Base-by-base conservation (phyloP, 176 grass and related monocot species). In the Oropetium thomaeum region DNA sequence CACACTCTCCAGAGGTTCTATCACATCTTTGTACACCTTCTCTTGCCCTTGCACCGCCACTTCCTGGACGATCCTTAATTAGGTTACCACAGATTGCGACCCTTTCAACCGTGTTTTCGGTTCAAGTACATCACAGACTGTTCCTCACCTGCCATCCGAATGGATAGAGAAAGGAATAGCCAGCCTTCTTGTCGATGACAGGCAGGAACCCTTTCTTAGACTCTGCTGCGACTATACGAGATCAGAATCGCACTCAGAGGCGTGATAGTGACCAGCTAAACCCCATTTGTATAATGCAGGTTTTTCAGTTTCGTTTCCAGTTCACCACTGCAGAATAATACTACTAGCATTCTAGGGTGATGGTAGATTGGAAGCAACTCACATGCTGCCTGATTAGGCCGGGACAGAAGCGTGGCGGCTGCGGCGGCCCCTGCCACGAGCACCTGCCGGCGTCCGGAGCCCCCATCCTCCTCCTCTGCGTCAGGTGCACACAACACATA, bases 1-100 rank as follows among this genome's bases (percentile, higher is more conserved):
- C 39, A 98, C 89, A 82, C 81, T 95, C 81, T 95, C 91, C 44
- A 99, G 81, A 9, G 91, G 96, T 62, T 99, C 91, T 15, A 99
- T 95, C 41, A 95, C 91, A 79, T 95, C 89, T 90, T 99, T 99
- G 87, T 92, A 95, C 33, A 95, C 91, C 87, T 98, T 98, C 49
- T 95, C 96, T 84, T 98, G 87, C 40, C 95, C 96, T 94, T 92
- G 82, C 58, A 95, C 83, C 3, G 63, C 42, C 49, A 99, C 91
- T 84, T 99, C 91, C 96, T 99, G 79, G 8, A 74, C 23, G 49
- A 28, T n/a, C n/a, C n/a, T n/a, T 16, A 23, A 12, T 11, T 25
- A 8, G 10, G 25, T 71, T 29, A 43, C 8, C 27, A 74, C 4
- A 61, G 33, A 32, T 54, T 29, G 62, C 26, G 48, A 27, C 44